phyloP scores from a whole-genome alignment of 306 rosid genomes.

The Casuarina cunninghamiana region DNA sequence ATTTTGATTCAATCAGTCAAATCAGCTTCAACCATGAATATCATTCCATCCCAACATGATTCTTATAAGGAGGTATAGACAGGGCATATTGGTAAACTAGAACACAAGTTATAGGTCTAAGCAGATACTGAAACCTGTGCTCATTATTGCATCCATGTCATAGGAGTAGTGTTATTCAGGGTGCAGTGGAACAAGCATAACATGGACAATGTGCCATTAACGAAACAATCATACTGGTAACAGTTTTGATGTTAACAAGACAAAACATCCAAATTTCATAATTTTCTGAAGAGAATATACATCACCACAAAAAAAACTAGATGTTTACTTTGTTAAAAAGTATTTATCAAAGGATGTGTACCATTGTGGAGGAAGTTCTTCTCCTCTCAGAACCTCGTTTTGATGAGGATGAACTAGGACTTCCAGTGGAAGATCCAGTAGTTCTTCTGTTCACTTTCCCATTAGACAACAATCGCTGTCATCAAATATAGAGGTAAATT shows the following conservation, averaged over 20 bases:
- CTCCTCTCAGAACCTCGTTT: conserved; percentile 63
- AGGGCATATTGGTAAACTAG: neutral
- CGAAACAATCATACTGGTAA: neutral
- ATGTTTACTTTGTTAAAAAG: neutral
- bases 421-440: conserved; percentile 39
- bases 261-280: neutral
- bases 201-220: neutral
- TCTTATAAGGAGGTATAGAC: neutral
- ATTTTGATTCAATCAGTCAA: neutral
- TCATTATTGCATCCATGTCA: neutral
- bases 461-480: conserved; percentile 52
- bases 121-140: neutral
- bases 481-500: conserved; percentile 24
- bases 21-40: neutral
- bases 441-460: conserved; percentile 60
- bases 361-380: conserved; percentile 63
- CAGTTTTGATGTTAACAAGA: neutral
- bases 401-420: conserved; percentile 41
- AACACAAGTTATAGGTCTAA: neutral
- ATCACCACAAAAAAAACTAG: neutral
- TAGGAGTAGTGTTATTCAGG: too few relatives aligned
- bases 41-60: neutral
- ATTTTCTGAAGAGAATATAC: neutral
- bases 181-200: neutral
- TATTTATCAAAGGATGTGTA: conserved; percentile 26